A percentile compares a stretch with the other conserved stretches of the same genome.
These are phyloP conservation scores for Coniochaeta sp. DNA, from an alignment of 2,329 filamentous ascomycete species.

Conservation along the genomic window DNA sequence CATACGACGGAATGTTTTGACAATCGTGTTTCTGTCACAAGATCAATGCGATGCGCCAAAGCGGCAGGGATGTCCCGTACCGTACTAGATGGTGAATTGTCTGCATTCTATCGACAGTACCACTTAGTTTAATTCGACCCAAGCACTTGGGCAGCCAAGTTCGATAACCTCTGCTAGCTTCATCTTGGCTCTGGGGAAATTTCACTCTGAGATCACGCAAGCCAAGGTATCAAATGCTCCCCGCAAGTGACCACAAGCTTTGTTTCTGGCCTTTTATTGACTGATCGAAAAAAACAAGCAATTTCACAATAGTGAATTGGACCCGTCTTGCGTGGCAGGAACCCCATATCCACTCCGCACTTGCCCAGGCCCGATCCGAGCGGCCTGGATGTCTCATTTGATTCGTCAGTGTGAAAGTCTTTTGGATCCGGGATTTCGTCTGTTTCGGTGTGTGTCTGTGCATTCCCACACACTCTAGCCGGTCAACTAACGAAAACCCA, in stretches of 20 bases:
- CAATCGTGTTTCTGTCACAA: background rate
- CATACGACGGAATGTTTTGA: background rate
- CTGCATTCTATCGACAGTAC: background rate
- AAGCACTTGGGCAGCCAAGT: background rate
- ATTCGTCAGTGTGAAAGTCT: background rate
- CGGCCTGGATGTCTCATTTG: background rate
- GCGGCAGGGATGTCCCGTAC: background rate
- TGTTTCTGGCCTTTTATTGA: background rate
- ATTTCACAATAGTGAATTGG: background rate
- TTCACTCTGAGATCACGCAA: background rate
- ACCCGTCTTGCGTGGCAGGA: too few species aligned
- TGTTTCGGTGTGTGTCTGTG: conserved; percentile 1
- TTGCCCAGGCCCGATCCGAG: background rate
- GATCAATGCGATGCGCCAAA: background rate
- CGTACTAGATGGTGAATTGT: background rate
- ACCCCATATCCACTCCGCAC: background rate
- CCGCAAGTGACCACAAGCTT: background rate
- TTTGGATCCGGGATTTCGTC: background rate
- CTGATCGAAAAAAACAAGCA: background rate
- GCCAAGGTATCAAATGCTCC: background rate
- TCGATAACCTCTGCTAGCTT: too few species aligned
- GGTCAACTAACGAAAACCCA: background rate
- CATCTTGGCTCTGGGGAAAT: background rate
- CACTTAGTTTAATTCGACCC: background rate
- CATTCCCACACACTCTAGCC: background rate